Base-by-base conservation (phyloP, 2,329 filamentous ascomycete species). In the Zalaria obscura region DNA sequence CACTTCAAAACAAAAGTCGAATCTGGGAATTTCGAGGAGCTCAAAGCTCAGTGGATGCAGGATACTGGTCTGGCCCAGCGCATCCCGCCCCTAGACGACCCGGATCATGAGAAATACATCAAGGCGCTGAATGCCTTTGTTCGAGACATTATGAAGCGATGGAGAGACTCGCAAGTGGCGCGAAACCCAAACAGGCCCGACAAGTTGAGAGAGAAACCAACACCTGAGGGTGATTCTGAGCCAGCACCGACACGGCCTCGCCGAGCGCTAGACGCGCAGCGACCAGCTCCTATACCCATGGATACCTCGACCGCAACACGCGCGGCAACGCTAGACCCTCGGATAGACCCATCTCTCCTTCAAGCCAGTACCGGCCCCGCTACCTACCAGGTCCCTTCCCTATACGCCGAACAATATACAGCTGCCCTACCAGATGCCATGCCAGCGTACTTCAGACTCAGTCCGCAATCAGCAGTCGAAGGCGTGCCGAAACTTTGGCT, bases 111-210 rank as follows among this genome's bases (percentile, higher is more conserved):
- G 25, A 40, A 25, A 38, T 38, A 35, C 36, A 25, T 75, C 29
- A 78, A 74, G 48, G 80, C 80, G 1, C 58, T 88, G 37, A 80
- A 88, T 46, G 68, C 82, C 0, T 62, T 91, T 3, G 81, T 80
- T 40, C 72, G 78, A 40, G 83, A 89, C 59, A 80, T 85, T 11
- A 79, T 84, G 71, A 88, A 88, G 61, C 71, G 84, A 38, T 68
- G 82, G 40, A 73, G 80, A 31, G 80, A 85, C 51, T 78, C 83
- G 48, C 72, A 75, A 45, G 67, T 66, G 1, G 75, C 73, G 48
- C 67, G 69, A 42, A 65, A 76, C 51, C 62, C 68, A 2, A 64
- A 64, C 9, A 64, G 64, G 42, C 64, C 59, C 55, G 66, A 62
- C 50, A 52, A 59, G 36, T 36, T 49, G 27, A 55, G 61, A 44